These are phyloP conservation scores for Globisporangium paroecandrum DNA, from an alignment of 352 stramenopile genomes.

Conservation along the genomic window DNA sequence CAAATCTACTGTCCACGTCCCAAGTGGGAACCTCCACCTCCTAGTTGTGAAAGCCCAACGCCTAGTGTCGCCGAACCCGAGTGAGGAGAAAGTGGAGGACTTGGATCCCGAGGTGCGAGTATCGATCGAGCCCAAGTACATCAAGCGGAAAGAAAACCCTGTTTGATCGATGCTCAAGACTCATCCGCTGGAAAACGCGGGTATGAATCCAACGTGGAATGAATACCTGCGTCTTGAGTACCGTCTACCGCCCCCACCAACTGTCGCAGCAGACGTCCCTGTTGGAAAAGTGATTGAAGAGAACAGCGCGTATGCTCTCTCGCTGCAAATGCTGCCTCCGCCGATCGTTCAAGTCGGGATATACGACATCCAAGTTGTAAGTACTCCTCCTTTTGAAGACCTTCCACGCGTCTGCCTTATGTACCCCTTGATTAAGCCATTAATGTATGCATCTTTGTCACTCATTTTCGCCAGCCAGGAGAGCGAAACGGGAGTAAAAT, in stretches of 20 bases:
- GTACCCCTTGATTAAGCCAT: not conserved
- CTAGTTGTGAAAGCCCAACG: conserved; percentile 34
- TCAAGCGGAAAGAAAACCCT: conserved; percentile 48
- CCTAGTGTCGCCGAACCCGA: conserved; percentile 30
- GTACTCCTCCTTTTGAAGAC: conserved; percentile 9
- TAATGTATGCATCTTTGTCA: not conserved
- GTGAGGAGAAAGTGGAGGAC: conserved; percentile 26
- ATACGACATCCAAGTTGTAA: conserved; percentile 54
- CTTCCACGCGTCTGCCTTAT: not conserved
- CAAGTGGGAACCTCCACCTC: conserved; percentile 41
- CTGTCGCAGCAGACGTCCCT: not conserved
- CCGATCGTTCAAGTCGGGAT: conserved; percentile 41
- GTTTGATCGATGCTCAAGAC: conserved; percentile 51
- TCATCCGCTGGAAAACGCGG: conserved; percentile 40
- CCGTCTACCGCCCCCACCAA: conserved; percentile 17
- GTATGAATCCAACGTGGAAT: conserved; percentile 36
- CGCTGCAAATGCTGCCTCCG: conserved; percentile 21
- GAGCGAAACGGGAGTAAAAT: conserved; percentile 31
- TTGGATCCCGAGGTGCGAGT: conserved; percentile 53
- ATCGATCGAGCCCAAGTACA: conserved; percentile 44
- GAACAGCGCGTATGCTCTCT: not conserved
- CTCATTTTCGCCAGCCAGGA: conserved; percentile 27
- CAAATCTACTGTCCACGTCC: conserved; percentile 15
- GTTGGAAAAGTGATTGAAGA: conserved; percentile 12
- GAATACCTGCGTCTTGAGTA: conserved; percentile 55